phyloP scores from a whole-genome alignment of 2,329 filamentous ascomycete genomes.

The Hymenoscyphus salicellus region DNA sequence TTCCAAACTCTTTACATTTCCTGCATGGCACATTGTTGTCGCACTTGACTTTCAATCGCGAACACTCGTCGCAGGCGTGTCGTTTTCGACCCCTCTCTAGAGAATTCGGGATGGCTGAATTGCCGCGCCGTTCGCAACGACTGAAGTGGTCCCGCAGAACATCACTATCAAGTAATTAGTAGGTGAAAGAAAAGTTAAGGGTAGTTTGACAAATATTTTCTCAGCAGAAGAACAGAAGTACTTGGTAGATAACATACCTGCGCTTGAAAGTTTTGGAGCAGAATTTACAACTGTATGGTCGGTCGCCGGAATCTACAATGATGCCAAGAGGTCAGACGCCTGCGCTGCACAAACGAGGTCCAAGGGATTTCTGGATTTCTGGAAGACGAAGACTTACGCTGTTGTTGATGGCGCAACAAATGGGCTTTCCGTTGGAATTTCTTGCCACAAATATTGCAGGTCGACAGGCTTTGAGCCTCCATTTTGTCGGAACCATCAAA shows the following conservation, averaged over 20 bases:
- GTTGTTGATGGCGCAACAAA: conserved; percentile 35
- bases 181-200: conserved; percentile 7
- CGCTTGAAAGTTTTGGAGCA: conserved; percentile 38
- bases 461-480: conserved; percentile 36
- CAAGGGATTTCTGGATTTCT: background rate
- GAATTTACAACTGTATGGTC: conserved; percentile 36
- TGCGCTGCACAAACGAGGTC: conserved; percentile 1
- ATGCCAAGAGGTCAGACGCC: conserved; percentile 16
- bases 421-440: conserved; percentile 37
- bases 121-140: conserved; percentile 33
- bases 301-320: conserved; percentile 31
- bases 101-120: conserved; percentile 33
- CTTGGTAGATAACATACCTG: conserved; percentile 24
- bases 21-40: conserved; percentile 35
- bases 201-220: background rate
- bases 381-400: conserved; percentile 28
- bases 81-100: conserved; percentile 36
- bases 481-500: conserved; percentile 30
- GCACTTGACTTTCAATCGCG: conserved; percentile 36
- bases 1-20: conserved; percentile 36
- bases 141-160: conserved; percentile 37
- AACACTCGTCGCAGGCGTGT: conserved; percentile 37
- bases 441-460: conserved; percentile 36
- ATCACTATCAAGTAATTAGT: conserved; percentile 25
- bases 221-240: background rate